Conservation (phyloP, 306 rosid genomes). For the Dicorynia guianensis region DNA sequence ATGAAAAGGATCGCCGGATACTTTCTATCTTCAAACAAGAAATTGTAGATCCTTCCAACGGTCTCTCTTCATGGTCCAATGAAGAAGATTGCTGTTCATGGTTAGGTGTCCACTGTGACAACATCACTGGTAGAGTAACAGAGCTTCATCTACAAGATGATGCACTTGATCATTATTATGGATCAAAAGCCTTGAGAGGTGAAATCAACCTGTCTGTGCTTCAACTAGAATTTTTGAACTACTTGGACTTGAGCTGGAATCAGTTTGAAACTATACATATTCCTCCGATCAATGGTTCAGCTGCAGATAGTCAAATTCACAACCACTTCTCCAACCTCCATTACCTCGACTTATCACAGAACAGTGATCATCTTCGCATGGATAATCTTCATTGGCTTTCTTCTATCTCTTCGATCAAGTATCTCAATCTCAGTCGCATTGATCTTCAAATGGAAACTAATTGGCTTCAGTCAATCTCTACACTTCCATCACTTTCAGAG, state of each 20-base stretch:
- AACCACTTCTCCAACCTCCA: constrained; percentile 1
- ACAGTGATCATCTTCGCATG: constrained; percentile 1
- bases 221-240: constrained; percentile 35
- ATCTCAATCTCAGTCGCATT: constrained; percentile 26
- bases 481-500: constrained; percentile 29
- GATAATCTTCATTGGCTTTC: constrained; percentile 36
- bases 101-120: constrained; percentile 38
- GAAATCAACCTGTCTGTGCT: constrained; percentile 31
- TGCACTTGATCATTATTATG: background rate
- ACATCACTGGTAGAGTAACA: constrained; percentile 36
- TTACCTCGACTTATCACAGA: constrained; percentile 21
- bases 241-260: constrained; percentile 41
- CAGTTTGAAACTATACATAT: constrained; percentile 3
- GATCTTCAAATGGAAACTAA: constrained; percentile 32
- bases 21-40: constrained; percentile 21
- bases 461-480: constrained; percentile 27
- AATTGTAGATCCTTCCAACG: background rate
- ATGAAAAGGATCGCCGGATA: constrained; percentile 19
- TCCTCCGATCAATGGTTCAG: background rate
- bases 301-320: background rate
- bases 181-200: constrained; percentile 33
- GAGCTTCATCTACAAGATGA: constrained; percentile 18
- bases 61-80: constrained; percentile 34
- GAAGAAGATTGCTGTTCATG: constrained; percentile 28
- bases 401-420: constrained; percentile 37